Evolutionary conservation across 495 filamentous ascomycete species (phyloP).

Genomic region (Poronia punctata): DNA sequence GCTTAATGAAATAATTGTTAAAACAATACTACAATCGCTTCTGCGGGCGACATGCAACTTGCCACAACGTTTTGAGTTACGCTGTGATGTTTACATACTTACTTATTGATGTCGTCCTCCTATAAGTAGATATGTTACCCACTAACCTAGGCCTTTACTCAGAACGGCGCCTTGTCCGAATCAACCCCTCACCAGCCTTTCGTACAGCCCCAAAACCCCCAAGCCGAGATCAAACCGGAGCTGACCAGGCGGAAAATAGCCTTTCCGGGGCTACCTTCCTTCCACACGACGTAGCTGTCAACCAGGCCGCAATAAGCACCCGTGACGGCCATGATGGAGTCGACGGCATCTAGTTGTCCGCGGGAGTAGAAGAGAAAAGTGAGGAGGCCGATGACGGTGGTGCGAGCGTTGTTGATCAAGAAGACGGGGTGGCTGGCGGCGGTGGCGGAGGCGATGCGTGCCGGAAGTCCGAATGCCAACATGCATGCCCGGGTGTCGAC

Average conservation of each 20-base stretch:
- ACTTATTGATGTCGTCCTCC: too few species aligned
- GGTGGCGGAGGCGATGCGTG: slow-evolving; percentile 20
- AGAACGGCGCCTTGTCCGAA: too few species aligned
- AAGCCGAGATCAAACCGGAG: slow-evolving; percentile 18
- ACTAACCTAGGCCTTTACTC: too few species aligned
- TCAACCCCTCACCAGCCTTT: slow-evolving; percentile 3
- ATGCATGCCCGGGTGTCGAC: slow-evolving; percentile 23
- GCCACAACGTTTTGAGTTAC: too few species aligned
- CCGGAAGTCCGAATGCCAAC: slow-evolving; percentile 28
- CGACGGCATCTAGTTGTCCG: slow-evolving; percentile 22
- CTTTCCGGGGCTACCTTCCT: slow-evolving; percentile 15
- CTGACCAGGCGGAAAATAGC: slow-evolving; percentile 21
- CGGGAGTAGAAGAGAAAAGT: slow-evolving; percentile 25
- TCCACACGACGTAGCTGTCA: slow-evolving; percentile 29
- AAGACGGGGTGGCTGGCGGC: slow-evolving; percentile 24
- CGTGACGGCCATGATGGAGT: slow-evolving; percentile 27
- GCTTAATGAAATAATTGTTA: too few species aligned
- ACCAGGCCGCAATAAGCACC: slow-evolving; percentile 24
- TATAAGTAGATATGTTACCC: too few species aligned
- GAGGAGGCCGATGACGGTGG: slow-evolving; percentile 23
- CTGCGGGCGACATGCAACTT: too few species aligned
- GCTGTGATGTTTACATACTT: too few species aligned
- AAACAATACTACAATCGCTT: too few species aligned
- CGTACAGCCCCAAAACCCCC: slow-evolving; percentile 25
- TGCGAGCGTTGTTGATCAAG: slow-evolving; percentile 20